phyloP scores from a whole-genome alignment of 2,329 filamentous ascomycete genomes.

The Nothopassalora personata region DNA sequence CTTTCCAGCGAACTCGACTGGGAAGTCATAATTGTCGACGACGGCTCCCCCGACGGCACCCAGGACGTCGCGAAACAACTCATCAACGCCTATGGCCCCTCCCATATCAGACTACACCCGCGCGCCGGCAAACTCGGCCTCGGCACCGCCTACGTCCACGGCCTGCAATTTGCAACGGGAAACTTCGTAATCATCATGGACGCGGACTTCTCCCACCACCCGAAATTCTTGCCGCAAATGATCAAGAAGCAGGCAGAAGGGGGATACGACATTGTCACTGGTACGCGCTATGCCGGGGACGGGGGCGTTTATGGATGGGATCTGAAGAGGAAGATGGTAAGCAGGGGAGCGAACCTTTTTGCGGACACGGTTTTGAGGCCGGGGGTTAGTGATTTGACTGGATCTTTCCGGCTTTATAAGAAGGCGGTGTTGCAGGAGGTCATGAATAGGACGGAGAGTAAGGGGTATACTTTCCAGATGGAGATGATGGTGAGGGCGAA shows the following conservation, averaged over 20 bases:
- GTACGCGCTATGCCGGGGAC: slow-evolving; percentile 84
- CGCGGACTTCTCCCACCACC: slow-evolving; percentile 98
- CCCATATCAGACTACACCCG: slow-evolving; percentile 68
- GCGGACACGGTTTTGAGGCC: slow-evolving; percentile 90
- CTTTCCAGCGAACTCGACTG: slow-evolving; percentile 74
- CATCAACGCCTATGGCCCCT: slow-evolving; percentile 69
- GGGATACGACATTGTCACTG: slow-evolving; percentile 94
- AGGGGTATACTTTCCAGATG: slow-evolving; percentile 99
- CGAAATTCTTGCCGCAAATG: slow-evolving; percentile 97
- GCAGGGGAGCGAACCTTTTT: slow-evolving; percentile 85
- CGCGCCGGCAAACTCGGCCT: slow-evolving; percentile 95
- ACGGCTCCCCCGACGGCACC: slow-evolving; percentile 93
- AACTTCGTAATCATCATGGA: slow-evolving; percentile 99
- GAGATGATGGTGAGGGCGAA: slow-evolving; percentile 98
- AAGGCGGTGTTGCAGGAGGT: slow-evolving; percentile 82
- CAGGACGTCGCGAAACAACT: slow-evolving; percentile 87
- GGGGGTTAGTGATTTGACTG: slow-evolving; percentile 91
- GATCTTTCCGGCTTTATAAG: slow-evolving; percentile 93
- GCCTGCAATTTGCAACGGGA: slow-evolving; percentile 80
- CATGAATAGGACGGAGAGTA: slow-evolving; percentile 84
- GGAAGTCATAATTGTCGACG: slow-evolving; percentile 97
- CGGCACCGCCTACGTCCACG: slow-evolving; percentile 93
- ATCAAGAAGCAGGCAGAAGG: slow-evolving; percentile 70
- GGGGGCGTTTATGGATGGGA: slow-evolving; percentile 94
- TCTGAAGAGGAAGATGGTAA: slow-evolving; percentile 70